Base-by-base conservation (phyloP, 1,284 basidiomycete genomes). In the Cerrena zonata region DNA sequence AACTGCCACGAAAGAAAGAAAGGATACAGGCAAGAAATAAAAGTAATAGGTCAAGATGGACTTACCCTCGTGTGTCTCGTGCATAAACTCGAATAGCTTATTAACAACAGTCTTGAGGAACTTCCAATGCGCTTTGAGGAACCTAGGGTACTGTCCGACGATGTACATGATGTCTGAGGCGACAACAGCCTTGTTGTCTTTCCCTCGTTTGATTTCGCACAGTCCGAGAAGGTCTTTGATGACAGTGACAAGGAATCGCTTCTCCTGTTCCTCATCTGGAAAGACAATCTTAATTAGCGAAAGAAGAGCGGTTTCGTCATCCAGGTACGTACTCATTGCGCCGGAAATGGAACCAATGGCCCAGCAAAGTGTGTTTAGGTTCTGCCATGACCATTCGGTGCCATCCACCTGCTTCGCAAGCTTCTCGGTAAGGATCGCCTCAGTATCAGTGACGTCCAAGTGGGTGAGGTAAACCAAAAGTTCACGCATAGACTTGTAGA, bases 141-240 rank as follows among this genome's bases (percentile, higher is more conserved):
- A 99, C 27, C 96, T 86, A 47, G 96, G 96, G 66, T 99, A 99
- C 72, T 99, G 96, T 47, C 96, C 96, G 60, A 99, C 96, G 63
- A 99, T 99, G 71, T 99, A 99, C 96, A 99, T 99, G 74, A 99
- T 99, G 67, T 99, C 94, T 38, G 95, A 98, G 2, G 96, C 96
- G 55, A 99, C 96, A 54, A 99, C 94, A 1, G 96, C 96, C 70
- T 99, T 99, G 81, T 99, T 99, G 74, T 99, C 96, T 71, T 99
- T 99, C 47, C 96, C 96, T 48, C 95, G 88, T 74, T 99, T 99
- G 74, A 97, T 94, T 74, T 99, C 96, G 65, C 91, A 94, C 25
- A 99, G 72, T 2, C 96, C 95, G 10, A 99, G 79, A 15, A 99
- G 75, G 62, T 99, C 96, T 73, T 99, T 99, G 77, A 99, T 99